Evolutionary conservation across 2,329 filamentous ascomycete species (phyloP), one percentile per base, ranked within the genome.

Genomic region (Amesomyces nigricolor): DNA sequence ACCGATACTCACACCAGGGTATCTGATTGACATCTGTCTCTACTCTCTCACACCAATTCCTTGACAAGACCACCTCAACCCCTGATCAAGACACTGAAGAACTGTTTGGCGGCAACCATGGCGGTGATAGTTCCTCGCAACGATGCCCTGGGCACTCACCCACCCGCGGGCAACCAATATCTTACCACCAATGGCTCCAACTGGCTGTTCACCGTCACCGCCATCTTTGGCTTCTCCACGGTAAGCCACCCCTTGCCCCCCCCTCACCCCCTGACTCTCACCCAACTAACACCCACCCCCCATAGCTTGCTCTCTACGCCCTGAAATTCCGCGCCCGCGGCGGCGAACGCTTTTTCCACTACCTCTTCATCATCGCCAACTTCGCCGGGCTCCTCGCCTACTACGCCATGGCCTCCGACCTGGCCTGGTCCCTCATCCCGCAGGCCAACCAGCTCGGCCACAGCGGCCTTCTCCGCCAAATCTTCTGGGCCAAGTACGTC

Each of bases 401-500:
- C 72, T 82, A 70, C 59, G 71, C 78, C 56, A 71, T 75, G 67
- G 79, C 78, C 5, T 76, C 78, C 5, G 74, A 80, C 60, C 71
- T 81, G 1, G 78, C 70, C 52, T 81, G 69, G 64, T 66, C 62
- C 10, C 64, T 73, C n/a, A 56, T 79, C 45, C 29, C 47, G 8
- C 70, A 75, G 26, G 62, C 64, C 48, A 68, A 74, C 54, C 65
- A 72, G 57, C 56, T 68, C 16, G 49, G 37, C 43, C 37, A 43
- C 37, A 57, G 62, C 14, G 70, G 64, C 17, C 43, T 61, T 49
- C 64, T 63, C 4, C 75, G 76, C 35, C 77, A 81, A 61, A 75
- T 82, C 63, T 82, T 80, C 70, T 82, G 73, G 65, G 72, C 74
- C 56, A 78, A 79, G 65, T 82, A 81, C 63, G 70, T 81, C 66